These are phyloP conservation scores for Oryza glumipatula DNA, from an alignment of 176 grass and related monocot genomes.

Conservation along the genomic window DNA sequence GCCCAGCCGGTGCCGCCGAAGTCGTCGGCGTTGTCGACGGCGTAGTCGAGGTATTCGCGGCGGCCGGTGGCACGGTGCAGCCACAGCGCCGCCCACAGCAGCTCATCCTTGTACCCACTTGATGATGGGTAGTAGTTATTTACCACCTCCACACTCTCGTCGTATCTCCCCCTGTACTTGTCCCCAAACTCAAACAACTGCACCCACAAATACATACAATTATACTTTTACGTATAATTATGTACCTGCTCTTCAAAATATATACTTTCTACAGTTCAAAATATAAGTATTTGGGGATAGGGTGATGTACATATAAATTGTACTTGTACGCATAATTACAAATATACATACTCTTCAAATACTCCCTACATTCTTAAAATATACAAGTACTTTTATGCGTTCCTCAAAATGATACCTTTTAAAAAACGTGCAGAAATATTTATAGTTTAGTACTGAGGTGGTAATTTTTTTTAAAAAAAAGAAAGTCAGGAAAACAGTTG, in stretches of 20 bases:
- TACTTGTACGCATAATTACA: no score
- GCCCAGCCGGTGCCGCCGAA: constrained; percentile 84
- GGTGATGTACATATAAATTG: no score
- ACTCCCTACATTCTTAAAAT: no score
- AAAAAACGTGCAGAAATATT: no score
- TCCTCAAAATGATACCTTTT: no score
- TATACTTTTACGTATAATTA: background rate
- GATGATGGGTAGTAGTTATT: constrained; percentile 78
- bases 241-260: background rate
- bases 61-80: constrained; percentile 69
- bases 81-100: constrained; percentile 95
- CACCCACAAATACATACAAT: background rate
- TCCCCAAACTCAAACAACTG: constrained; percentile 90
- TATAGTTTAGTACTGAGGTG: no score
- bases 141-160: constrained; percentile 63
- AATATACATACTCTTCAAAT: no score
- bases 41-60: constrained; percentile 60
- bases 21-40: constrained; percentile 57
- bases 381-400: no score
- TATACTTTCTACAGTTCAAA: no score
- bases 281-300: no score
- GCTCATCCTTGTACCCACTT: constrained; percentile 88
- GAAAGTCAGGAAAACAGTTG: background rate
- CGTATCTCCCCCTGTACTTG: constrained; percentile 64
- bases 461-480: no score